These are phyloP conservation scores for Geotrichum europaeum DNA, from an alignment of 1,139 yeast genomes.

Conservation along the genomic window DNA sequence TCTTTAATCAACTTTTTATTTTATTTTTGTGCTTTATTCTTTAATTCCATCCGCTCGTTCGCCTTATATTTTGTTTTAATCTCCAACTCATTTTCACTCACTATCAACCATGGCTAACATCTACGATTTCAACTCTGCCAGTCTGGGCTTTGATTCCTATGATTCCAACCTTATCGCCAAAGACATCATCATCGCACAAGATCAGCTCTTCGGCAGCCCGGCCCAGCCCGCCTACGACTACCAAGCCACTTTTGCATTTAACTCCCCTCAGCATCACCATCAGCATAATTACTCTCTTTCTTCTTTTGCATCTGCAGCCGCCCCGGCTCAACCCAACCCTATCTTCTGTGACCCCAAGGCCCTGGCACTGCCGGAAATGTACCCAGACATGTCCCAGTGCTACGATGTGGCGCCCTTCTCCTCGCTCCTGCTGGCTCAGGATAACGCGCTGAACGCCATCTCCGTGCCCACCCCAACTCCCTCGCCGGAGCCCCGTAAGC, in stretches of 20 bases:
- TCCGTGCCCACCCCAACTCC: slow-evolving; percentile 9
- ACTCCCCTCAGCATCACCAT: neutral
- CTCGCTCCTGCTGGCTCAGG: neutral
- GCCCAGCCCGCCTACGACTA: neutral
- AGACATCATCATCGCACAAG: neutral
- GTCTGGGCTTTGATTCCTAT: neutral
- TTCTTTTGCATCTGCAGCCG: slow-evolving; percentile 1
- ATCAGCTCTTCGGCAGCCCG: neutral
- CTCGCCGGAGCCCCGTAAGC: slow-evolving; percentile 4
- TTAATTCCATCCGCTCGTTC: neutral
- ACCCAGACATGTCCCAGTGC: slow-evolving; percentile 2
- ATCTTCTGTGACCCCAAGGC: slow-evolving; percentile 26
- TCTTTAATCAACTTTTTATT: neutral
- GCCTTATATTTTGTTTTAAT: neutral
- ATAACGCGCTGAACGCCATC: neutral
- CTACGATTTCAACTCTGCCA: slow-evolving; percentile 6
- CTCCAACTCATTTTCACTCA: neutral
- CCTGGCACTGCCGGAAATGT: slow-evolving; percentile 20
- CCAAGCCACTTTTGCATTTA: neutral
- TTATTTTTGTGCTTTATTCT: neutral
- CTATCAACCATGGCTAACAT: slow-evolving; percentile 5
- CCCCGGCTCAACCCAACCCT: slow-evolving; percentile 6
- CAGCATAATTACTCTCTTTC: slow-evolving; percentile 1
- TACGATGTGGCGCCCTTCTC: slow-evolving; percentile 7
- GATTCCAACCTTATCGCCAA: neutral